phyloP scores from a whole-genome alignment of 2,329 filamentous ascomycete genomes.

The Neonectria ditissima region DNA sequence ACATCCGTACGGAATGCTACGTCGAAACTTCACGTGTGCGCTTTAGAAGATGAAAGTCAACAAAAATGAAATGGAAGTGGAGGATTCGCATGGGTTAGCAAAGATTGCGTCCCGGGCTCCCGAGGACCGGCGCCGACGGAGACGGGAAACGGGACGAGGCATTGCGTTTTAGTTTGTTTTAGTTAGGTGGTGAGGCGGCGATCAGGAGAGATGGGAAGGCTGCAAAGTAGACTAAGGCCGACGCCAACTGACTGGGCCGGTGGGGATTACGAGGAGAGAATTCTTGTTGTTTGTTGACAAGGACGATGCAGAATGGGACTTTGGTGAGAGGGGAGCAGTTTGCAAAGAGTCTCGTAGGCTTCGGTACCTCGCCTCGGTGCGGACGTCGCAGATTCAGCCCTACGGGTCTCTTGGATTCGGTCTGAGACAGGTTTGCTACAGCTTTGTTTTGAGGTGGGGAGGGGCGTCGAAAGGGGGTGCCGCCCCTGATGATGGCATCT shows the following conservation, averaged over 20 bases:
- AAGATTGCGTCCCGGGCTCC: neutral
- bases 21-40: neutral
- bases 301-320: slow-evolving; percentile 1
- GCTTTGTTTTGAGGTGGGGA: neutral
- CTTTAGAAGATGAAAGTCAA: slow-evolving; percentile 3
- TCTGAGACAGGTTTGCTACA: neutral
- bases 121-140: neutral
- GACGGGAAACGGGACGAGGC: slow-evolving; percentile 8
- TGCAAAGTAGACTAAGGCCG: too few species aligned
- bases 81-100: neutral
- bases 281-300: neutral
- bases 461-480: neutral
- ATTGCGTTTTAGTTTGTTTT: slow-evolving; percentile 14
- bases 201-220: neutral
- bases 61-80: slow-evolving; percentile 10
- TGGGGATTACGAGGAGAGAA: neutral
- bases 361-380: neutral
- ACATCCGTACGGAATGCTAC: neutral
- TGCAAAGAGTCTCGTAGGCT: neutral
- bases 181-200: slow-evolving; percentile 2
- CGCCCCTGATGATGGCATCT: neutral
- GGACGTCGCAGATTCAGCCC: neutral
- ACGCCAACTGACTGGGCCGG: neutral
- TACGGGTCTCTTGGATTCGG: neutral
- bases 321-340: neutral